Evolutionary conservation across 2,329 filamentous ascomycete species (phyloP).

Genomic region (Fusarium torreyae): DNA sequence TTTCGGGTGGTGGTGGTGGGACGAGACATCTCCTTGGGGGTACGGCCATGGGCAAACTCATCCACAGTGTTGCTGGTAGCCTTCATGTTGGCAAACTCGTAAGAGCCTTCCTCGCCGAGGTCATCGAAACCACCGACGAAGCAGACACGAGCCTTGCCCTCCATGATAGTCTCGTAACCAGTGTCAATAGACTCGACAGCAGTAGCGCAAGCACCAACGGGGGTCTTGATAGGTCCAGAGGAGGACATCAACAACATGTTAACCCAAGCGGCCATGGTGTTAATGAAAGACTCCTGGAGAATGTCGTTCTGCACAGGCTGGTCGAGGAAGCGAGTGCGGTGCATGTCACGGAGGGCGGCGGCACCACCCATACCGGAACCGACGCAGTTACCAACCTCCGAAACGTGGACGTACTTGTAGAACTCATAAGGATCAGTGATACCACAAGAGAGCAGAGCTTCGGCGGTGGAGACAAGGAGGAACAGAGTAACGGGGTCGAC

Average conservation of each 20-base stretch:
- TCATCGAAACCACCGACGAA: constrained; percentile 99
- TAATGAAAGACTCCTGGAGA: constrained; percentile 99
- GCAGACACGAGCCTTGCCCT: constrained; percentile 97
- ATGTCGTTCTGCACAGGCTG: constrained; percentile 99
- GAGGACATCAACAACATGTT: constrained; percentile 99
- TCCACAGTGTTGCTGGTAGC: constrained; percentile 98
- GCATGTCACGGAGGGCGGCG: constrained; percentile 94
- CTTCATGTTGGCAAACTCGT: constrained; percentile 99
- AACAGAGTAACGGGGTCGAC: constrained; percentile 97
- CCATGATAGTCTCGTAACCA: constrained; percentile 97
- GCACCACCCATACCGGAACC: constrained; percentile 99
- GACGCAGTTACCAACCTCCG: constrained; percentile 97
- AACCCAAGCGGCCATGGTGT: constrained; percentile 99
- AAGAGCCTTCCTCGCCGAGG: constrained; percentile 98
- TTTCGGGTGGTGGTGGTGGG: constrained; percentile 97
- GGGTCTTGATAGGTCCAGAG: constrained; percentile 98
- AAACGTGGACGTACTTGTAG: constrained; percentile 99
- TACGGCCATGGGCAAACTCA: constrained; percentile 95
- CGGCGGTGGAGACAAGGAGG: constrained; percentile 93
- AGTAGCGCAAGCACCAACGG: constrained; percentile 96
- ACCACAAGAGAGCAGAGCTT: constrained; percentile 91
- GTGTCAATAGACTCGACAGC: constrained; percentile 98
- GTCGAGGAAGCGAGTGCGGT: constrained; percentile 96
- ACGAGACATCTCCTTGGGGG: constrained; percentile 96
- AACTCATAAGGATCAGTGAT: constrained; percentile 99